phyloP scores from a whole-genome alignment of 139 green algal species.

The Chlorella vulgaris region DNA sequence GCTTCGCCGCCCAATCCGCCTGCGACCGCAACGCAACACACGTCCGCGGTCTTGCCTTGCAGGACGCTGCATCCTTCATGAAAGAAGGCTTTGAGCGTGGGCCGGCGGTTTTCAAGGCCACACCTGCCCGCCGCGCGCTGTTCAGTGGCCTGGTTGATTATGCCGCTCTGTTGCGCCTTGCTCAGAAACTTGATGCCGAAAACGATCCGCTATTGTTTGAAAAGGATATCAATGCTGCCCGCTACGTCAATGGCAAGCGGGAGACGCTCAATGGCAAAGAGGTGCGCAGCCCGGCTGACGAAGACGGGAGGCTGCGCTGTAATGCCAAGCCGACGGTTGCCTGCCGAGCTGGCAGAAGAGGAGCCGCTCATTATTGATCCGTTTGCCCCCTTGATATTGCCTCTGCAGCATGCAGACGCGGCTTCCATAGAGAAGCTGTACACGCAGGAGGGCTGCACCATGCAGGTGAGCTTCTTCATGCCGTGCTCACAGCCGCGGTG shows the following conservation, averaged over 20 bases:
- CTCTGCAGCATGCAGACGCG: constrained; percentile 42
- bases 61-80: constrained; percentile 32
- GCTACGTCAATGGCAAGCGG: constrained; percentile 58
- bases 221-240: constrained; percentile 62
- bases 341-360: too few relatives aligned
- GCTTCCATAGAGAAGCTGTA: constrained; percentile 20
- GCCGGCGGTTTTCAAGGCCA: constrained; percentile 44
- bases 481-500: too few relatives aligned
- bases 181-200: constrained; percentile 16
- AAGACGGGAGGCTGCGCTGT: too few relatives aligned
- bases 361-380: too few relatives aligned
- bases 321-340: background rate
- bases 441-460: constrained; percentile 33
- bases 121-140: constrained; percentile 38
- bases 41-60: background rate
- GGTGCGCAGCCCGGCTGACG: too few relatives aligned
- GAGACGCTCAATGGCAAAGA: constrained; percentile 59
- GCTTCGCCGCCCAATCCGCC: background rate
- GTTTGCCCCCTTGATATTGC: too few relatives aligned
- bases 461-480: constrained; percentile 25
- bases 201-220: constrained; percentile 56
- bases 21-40: background rate
- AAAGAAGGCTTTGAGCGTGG: constrained; percentile 44
- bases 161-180: constrained; percentile 17
- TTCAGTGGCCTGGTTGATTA: constrained; percentile 30